A percentile compares a stretch with the other conserved stretches of the same genome.
phyloP scores from a whole-genome alignment of 192 early-diverging fungal species.

The Paraglomus brasilianum region DNA sequence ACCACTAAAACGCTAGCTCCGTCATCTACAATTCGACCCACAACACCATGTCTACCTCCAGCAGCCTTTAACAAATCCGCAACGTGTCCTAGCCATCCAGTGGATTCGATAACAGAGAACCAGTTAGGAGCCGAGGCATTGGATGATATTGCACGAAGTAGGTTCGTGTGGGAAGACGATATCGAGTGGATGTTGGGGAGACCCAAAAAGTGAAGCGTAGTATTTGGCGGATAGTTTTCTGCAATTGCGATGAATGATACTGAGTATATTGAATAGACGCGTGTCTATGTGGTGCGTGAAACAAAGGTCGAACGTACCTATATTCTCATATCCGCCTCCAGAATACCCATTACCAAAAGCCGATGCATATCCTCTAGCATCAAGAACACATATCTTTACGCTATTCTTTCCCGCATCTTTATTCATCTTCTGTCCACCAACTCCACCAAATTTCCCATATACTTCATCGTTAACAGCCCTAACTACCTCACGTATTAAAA shows the following conservation, averaged over 20 bases:
- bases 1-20: constrained; percentile 42
- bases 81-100: constrained; percentile 43
- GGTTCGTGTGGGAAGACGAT: constrained; percentile 31
- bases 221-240: constrained; percentile 44
- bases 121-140: constrained; percentile 39
- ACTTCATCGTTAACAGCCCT: constrained; percentile 34
- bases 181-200: constrained; percentile 43
- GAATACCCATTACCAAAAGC: constrained; percentile 39
- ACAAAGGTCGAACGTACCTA: constrained; percentile 25
- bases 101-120: constrained; percentile 39
- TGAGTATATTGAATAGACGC: constrained; percentile 1
- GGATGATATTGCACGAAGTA: constrained; percentile 38
- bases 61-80: constrained; percentile 42
- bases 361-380: constrained; percentile 38
- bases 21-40: constrained; percentile 38
- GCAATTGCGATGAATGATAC: background rate
- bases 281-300: background rate
- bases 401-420: background rate
- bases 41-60: constrained; percentile 38
- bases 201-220: constrained; percentile 35
- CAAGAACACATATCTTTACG: constrained; percentile 44
- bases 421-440: background rate
- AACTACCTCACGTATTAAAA: constrained; percentile 39
- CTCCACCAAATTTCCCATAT: background rate
- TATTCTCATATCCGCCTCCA: constrained; percentile 43